Evolutionary conservation across 768 basidiomycete species (phyloP), one percentile per base, ranked within the genome.

Genomic region (Boletus bicolor): DNA sequence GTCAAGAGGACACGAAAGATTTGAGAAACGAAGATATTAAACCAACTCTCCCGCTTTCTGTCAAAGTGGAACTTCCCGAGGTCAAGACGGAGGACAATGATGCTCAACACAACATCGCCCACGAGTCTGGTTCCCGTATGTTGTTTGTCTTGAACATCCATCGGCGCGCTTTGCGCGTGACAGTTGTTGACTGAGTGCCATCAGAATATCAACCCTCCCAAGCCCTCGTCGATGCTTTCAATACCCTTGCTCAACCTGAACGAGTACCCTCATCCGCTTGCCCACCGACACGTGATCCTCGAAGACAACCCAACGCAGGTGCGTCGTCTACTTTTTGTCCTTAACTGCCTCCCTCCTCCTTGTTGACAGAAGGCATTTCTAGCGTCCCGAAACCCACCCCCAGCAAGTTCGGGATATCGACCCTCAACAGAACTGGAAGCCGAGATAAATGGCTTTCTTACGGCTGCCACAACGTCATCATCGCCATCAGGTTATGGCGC

Each of bases 161-260:
- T 17, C 4, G 15, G 7, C 24, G 19, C 1, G 12, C 15, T 35
- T 51, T 5, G 21, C 14, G 6, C 7, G 21, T 19, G 17, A 8
- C 12, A 36, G 4, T 14, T 21, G 1, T 5, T 49, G 17, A 36
- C 8, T 4, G 4, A 15, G 8, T 14, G 0, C 24, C n/a, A 32
- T 36, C 41, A 66, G 62, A 26, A 41, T 57, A 65, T 8, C 24
- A 54, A 32, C 65, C 58, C 6, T 58, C 65, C 1, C 36, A 38
- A 35, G 54, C 59, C 9, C 58, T 67, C 26, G 7, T 58, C 9
- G 56, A 66, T 0, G 62, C 65, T 6, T 26, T 61, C 17, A 38
- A 53, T 26, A 46, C 46, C 5, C 57, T 53, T 9, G 4, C 12
- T 26, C 51, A 1, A 36, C 9, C 45, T 4, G 50, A 52, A 6